Base-by-base conservation (phyloP, 768 basidiomycete species). In the Boletus tylopilopsis region DNA sequence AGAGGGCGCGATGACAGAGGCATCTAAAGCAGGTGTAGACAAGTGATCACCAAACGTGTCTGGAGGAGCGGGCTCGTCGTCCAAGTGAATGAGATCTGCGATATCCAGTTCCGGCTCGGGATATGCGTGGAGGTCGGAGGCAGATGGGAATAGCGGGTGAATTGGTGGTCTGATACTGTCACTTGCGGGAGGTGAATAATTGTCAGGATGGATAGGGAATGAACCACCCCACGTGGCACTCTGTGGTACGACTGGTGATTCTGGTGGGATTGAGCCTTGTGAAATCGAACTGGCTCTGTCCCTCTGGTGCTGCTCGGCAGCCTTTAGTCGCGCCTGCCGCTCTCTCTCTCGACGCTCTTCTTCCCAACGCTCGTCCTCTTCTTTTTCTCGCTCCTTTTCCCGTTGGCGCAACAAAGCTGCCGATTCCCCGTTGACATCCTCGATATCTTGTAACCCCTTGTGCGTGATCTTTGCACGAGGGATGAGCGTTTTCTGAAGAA, bases 381-480 rank as follows among this genome's bases (percentile, higher is more conserved):
- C 82, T 23, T 74, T 76, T 60, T 81, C 80, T 43, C 75, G 75
- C 57, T 82, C 78, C 39, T 75, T 73, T 59, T 88, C 87, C 19
- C 76, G 69, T 38, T 73, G 68, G 33, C 65, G 68, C n/a, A 58
- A 22, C 58, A 73, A 68, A 40, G 56, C 49, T 22, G 48, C 45
- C 18, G 68, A 67, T 55, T 82, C 79, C 13, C 82, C 85, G 57
- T 81, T 80, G 47, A 85, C 69, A 65, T 84, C 84, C 66, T 95
- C 92, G 61, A 95, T 91, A 60, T 91, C 86, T 73, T 94, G 85
- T 54, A 94, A 70, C 45, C 92, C 92, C 70, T 95, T 95, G 74
- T 94, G 92, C 23, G 92, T 95, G 53, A 92, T 87, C 68, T 94
- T 94, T 46, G 91, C 88, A 30, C 80, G 76, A 29, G 78, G 73